Percentiles rank a stretch among this genome's conserved stretches.
Conservation (phyloP, 768 basidiomycete genomes). For the Pulveroboletus frians region DNA sequence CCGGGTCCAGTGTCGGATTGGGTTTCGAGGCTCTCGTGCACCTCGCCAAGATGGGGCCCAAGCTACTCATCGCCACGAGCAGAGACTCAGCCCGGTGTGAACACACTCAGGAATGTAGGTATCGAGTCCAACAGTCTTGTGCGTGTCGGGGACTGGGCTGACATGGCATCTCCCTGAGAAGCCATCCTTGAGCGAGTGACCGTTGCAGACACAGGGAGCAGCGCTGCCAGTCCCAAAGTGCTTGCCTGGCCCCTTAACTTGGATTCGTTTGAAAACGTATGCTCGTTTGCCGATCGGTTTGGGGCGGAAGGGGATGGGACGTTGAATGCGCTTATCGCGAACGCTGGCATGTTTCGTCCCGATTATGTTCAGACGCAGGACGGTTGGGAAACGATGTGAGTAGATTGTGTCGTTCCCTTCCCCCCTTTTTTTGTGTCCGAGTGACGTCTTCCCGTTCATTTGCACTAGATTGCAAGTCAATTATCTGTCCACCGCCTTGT, state of each 20-base stretch:
- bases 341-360: conserved; percentile 19
- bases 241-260: conserved; percentile 32
- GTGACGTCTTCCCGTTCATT: not conserved
- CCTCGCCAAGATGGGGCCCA: conserved; percentile 30
- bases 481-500: conserved; percentile 28
- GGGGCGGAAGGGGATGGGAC: conserved; percentile 10
- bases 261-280: conserved; percentile 26
- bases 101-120: conserved; percentile 11
- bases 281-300: conserved; percentile 29
- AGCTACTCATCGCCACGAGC: conserved; percentile 30
- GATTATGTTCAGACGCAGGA: conserved; percentile 32
- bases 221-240: conserved; percentile 6
- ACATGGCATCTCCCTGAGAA: not conserved
- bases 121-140: not conserved
- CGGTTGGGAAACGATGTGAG: conserved; percentile 46
- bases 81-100: conserved; percentile 25
- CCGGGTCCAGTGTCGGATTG: conserved; percentile 42
- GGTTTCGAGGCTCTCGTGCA: conserved; percentile 27
- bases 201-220: not conserved
- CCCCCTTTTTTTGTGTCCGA: not conserved
- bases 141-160: not conserved
- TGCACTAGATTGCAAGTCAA: conserved; percentile 30
- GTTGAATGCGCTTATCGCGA: conserved; percentile 29
- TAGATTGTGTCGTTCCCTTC: conserved; percentile 13
- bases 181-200: conserved; percentile 11